Conservation (phyloP, 1,139 yeast genomes). For the Geotrichum bryndzae region DNA sequence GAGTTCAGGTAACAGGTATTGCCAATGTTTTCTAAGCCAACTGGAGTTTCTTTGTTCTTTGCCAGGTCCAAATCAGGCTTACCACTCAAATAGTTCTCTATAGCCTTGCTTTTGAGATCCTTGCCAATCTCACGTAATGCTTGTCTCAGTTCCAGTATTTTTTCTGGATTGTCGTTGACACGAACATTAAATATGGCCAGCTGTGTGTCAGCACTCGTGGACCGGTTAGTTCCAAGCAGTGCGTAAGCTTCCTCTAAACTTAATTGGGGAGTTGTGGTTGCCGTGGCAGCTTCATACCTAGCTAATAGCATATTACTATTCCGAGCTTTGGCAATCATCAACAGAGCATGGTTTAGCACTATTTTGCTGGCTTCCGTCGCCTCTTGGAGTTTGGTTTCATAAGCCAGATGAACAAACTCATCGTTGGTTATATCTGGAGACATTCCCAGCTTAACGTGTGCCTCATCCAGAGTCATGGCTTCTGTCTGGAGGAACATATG, state of each 20-base stretch:
- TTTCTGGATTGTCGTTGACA: constrained; percentile 30
- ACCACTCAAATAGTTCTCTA: constrained; percentile 25
- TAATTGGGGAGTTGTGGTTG: constrained; percentile 32
- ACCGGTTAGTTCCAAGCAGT: constrained; percentile 31
- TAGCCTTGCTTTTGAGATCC: constrained; percentile 25
- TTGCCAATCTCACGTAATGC: constrained; percentile 34
- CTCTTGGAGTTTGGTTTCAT: constrained; percentile 14
- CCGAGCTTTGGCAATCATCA: constrained; percentile 52
- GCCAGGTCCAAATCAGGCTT: constrained; percentile 16
- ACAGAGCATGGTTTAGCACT: constrained; percentile 43
- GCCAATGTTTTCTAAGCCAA: constrained; percentile 85
- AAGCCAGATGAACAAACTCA: constrained; percentile 16
- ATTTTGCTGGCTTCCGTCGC: constrained; percentile 6
- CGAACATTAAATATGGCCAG: constrained; percentile 31
- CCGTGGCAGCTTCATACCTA: constrained; percentile 28
- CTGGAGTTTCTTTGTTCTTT: constrained; percentile 12
- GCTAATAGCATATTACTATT: constrained; percentile 40
- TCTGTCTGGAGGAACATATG: constrained; percentile 47
- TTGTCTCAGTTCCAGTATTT: constrained; percentile 31
- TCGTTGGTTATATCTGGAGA: constrained; percentile 11
- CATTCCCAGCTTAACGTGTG: constrained; percentile 38
- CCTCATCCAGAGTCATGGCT: constrained; percentile 49
- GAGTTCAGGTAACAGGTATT: constrained; percentile 93
- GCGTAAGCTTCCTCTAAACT: constrained; percentile 54
- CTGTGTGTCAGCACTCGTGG: constrained; percentile 9